Percentiles rank a stretch among this genome's conserved stretches.
Evolutionary conservation across 305 asterid genomes (phyloP).

Genomic region (Petunia hybrid): DNA sequence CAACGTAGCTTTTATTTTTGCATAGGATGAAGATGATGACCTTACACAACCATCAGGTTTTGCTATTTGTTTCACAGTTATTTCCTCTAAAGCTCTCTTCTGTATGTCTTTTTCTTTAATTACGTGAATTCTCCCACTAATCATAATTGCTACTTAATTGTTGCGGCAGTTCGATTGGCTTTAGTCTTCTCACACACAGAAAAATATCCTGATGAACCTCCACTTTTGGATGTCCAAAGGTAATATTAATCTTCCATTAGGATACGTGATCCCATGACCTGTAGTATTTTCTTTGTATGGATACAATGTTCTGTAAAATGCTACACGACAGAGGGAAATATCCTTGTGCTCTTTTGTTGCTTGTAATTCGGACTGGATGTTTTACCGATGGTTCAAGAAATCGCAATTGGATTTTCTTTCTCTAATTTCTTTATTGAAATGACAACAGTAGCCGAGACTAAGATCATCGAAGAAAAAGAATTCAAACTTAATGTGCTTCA

Average conservation of each 20-base stretch:
- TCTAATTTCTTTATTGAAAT: slow-evolving; percentile 2
- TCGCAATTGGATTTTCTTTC: not conserved
- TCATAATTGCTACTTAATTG: slow-evolving; percentile 36
- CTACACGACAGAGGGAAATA: not conserved
- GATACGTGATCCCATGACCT: not conserved
- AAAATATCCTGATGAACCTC: slow-evolving; percentile 94
- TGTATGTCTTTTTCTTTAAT: slow-evolving; percentile 33
- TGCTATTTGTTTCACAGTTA: slow-evolving; percentile 23
- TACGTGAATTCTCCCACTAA: slow-evolving; percentile 32
- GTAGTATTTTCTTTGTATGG: not conserved
- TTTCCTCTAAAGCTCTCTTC: slow-evolving; percentile 35
- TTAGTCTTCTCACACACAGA: slow-evolving; percentile 92
- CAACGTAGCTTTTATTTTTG: slow-evolving; percentile 3
- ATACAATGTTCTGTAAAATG: not conserved
- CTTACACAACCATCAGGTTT: slow-evolving; percentile 35
- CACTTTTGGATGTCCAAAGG: slow-evolving; percentile 80
- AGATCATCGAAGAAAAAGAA: not conserved
- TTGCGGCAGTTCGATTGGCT: slow-evolving; percentile 70
- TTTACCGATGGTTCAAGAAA: not conserved
- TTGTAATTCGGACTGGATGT: not conserved
- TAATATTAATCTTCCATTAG: not conserved
- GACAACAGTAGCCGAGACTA: not conserved
- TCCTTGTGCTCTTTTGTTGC: not conserved
- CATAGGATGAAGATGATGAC: slow-evolving; percentile 38
- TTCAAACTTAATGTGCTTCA: slow-evolving; percentile 16